Evolutionary conservation across 495 filamentous ascomycete genomes (phyloP).

Genomic region (Penicillium daleae): DNA sequence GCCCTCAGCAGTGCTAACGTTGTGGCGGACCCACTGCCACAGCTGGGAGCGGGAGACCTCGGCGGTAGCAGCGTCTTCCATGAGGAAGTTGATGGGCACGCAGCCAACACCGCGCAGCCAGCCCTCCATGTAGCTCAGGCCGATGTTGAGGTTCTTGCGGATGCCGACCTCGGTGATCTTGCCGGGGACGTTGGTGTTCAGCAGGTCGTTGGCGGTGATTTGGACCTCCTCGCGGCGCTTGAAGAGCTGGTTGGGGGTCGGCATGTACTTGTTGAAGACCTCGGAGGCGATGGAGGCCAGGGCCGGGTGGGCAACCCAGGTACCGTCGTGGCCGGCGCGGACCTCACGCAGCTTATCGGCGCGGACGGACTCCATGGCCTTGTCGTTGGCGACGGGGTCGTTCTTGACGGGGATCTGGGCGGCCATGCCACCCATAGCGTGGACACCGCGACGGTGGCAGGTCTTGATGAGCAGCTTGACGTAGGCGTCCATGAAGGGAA

Average conservation of each 20-base stretch:
- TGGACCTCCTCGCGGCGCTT: conserved; percentile 86
- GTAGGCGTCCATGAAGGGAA: conserved; percentile 98
- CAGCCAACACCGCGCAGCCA: conserved; percentile 96
- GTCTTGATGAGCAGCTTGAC: conserved; percentile 97
- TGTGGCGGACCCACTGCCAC: conserved; percentile 95
- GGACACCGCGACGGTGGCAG: conserved; percentile 91
- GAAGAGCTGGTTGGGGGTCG: conserved; percentile 96
- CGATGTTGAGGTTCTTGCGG: conserved; percentile 97
- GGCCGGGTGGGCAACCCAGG: conserved; percentile 97
- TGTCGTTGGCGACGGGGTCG: conserved; percentile 85
- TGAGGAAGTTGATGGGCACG: conserved; percentile 98
- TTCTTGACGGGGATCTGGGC: conserved; percentile 99
- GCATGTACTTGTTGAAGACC: conserved; percentile 99
- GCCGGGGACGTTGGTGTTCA: conserved; percentile 98
- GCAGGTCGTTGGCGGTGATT: conserved; percentile 84
- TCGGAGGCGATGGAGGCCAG: conserved; percentile 87
- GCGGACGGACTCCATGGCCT: conserved; percentile 90
- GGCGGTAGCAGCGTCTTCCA: conserved; percentile 98
- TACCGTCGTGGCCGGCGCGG: conserved; percentile 91
- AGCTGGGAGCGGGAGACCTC: conserved; percentile 92
- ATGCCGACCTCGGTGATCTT: conserved; percentile 94
- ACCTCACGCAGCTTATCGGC: conserved; percentile 97
- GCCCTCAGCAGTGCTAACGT: conserved; percentile 83
- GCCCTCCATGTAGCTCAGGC: conserved; percentile 97
- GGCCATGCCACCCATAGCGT: conserved; percentile 99